phyloP scores from a whole-genome alignment of 108 stramenopile genomes.

The Ochromonas danica region DNA sequence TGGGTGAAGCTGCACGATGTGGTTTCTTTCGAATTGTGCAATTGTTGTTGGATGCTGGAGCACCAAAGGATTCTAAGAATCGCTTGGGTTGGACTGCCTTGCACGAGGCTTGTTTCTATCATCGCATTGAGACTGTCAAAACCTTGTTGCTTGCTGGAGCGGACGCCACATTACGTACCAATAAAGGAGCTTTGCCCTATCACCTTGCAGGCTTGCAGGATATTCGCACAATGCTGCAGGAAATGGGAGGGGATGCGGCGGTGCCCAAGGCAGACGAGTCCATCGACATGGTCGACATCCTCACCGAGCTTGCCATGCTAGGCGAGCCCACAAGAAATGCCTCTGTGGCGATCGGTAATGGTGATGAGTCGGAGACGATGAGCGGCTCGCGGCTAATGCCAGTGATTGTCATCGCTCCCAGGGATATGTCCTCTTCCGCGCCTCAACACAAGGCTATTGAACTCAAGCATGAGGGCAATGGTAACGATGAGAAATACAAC shows the following conservation, averaged over 20 bases:
- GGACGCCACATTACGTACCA: slow-evolving; percentile 46
- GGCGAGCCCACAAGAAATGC: not conserved
- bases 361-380: slow-evolving; percentile 33
- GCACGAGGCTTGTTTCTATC: slow-evolving; percentile 61
- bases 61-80: slow-evolving; percentile 46
- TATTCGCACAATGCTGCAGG: slow-evolving; percentile 42
- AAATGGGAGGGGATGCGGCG: slow-evolving; percentile 43
- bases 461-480: no score
- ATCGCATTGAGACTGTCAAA: slow-evolving; percentile 51
- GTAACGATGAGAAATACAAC: no score
- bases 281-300: slow-evolving; percentile 17
- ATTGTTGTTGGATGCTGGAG: slow-evolving; percentile 45
- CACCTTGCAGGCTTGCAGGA: slow-evolving; percentile 45
- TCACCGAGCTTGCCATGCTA: not conserved
- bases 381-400: slow-evolving; percentile 24
- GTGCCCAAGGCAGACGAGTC: slow-evolving; percentile 27
- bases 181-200: slow-evolving; percentile 52
- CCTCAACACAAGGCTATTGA: no score
- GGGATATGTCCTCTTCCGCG: no score
- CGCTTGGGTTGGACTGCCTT: slow-evolving; percentile 57
- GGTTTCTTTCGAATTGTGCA: slow-evolving; percentile 49
- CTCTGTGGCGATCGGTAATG: not conserved
- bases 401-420: slow-evolving; percentile 34
- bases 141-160: slow-evolving; percentile 52
- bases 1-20: slow-evolving; percentile 56